phyloP scores from a whole-genome alignment of 768 basidiomycete species.

The Kwoniella sp. region DNA sequence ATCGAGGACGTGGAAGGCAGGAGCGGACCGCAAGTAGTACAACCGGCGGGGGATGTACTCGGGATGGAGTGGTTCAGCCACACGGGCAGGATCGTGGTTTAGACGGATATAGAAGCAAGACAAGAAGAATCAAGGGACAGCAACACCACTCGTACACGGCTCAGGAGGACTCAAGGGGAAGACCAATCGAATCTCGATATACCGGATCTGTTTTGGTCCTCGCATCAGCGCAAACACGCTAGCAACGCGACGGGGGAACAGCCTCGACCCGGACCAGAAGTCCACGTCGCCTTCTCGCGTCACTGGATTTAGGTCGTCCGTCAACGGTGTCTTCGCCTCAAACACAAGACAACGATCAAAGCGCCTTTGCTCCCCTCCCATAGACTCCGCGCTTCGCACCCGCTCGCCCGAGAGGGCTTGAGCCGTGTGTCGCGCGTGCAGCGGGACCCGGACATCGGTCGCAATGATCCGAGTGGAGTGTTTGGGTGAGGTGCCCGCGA shows the following conservation, averaged over 20 bases:
- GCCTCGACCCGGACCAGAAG: not conserved
- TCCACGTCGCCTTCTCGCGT: too few species aligned
- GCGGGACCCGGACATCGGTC: too few species aligned
- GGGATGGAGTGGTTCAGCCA: conserved; percentile 16
- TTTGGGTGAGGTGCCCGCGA: too few species aligned
- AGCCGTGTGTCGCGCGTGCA: conserved; percentile 28
- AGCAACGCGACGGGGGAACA: too few species aligned
- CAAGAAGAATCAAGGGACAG: not conserved
- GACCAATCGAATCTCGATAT: not conserved
- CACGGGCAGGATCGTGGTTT: not conserved
- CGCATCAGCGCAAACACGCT: too few species aligned
- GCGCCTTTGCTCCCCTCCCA: not conserved
- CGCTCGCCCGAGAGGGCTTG: conserved; percentile 42
- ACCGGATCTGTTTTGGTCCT: not conserved
- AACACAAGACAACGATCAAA: not conserved
- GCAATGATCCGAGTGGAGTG: too few species aligned
- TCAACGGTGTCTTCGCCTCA: not conserved
- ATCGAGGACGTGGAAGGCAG: conserved; percentile 26
- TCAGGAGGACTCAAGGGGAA: not conserved
- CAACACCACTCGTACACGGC: not conserved
- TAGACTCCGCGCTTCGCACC: conserved; percentile 26
- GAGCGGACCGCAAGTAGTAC: not conserved
- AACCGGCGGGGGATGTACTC: conserved; percentile 1
- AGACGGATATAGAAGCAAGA: not conserved
- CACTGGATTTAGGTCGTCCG: not conserved